A percentile compares a stretch with the other conserved stretches of the same genome.
These are phyloP conservation scores for Ustilago shanxiensis DNA, from an alignment of 1,284 basidiomycete species.

Conservation along the genomic window DNA sequence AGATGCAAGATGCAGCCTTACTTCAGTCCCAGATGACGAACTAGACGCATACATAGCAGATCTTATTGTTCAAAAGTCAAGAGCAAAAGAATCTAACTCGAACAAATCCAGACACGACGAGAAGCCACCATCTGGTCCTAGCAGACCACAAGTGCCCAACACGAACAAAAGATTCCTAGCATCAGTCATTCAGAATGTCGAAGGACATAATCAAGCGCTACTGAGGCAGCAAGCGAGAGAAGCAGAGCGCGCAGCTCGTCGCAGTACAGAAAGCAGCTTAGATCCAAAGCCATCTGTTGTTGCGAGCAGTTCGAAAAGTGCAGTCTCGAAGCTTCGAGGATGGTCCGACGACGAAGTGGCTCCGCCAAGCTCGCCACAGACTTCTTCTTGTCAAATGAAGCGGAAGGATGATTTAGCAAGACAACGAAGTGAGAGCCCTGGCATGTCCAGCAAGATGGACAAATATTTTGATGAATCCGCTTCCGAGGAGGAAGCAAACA, in stretches of 20 bases:
- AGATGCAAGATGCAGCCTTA: not conserved
- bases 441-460: conserved; percentile 60
- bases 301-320: not conserved
- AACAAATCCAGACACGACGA: conserved; percentile 8
- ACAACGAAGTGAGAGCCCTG: not conserved
- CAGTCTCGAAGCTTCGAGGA: conserved; percentile 12
- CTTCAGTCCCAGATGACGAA: conserved; percentile 26
- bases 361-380: not conserved
- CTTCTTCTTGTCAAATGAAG: not conserved
- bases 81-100: conserved; percentile 4
- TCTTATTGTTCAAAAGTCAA: conserved; percentile 37
- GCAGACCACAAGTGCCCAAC: conserved; percentile 13
- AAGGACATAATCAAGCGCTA: conserved; percentile 57
- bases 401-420: not conserved
- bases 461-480: conserved; percentile 55
- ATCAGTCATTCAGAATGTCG: conserved; percentile 52
- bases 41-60: conserved; percentile 52
- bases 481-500: conserved; percentile 8
- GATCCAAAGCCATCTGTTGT: not conserved
- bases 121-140: not conserved
- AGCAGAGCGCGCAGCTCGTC: not conserved
- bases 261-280: not conserved
- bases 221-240: conserved; percentile 32
- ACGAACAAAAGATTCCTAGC: conserved; percentile 61
- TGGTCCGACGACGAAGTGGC: conserved; percentile 25